Percentiles rank a stretch among this genome's conserved stretches.
Evolutionary conservation across 2,329 filamentous ascomycete species (phyloP).

Genomic region (Cercospora janseana): DNA sequence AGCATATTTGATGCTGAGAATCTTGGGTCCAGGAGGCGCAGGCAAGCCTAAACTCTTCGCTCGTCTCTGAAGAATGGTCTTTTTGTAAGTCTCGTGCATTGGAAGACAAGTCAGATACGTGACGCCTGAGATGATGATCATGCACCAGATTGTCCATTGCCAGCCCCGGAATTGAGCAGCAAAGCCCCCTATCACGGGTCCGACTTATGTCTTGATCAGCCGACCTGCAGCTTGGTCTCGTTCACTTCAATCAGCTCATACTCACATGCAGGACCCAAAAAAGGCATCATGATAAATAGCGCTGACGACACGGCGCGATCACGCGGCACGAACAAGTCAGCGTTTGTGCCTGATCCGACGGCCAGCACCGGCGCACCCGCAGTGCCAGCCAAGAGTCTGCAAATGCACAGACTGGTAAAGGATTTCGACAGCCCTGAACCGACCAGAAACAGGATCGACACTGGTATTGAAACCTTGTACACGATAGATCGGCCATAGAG

Average conservation of each 20-base stretch:
- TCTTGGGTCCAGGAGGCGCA: slow-evolving; percentile 24
- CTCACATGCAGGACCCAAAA: slow-evolving; percentile 41
- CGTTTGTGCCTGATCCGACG: slow-evolving; percentile 44
- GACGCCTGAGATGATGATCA: slow-evolving; percentile 42
- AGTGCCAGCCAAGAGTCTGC: slow-evolving; percentile 50
- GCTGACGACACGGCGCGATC: slow-evolving; percentile 38
- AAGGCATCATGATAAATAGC: slow-evolving; percentile 44
- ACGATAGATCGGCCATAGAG: slow-evolving; percentile 39
- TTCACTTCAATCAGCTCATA: slow-evolving; percentile 24
- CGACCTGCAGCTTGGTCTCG: not conserved
- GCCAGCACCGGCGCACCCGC: slow-evolving; percentile 39
- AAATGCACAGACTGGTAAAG: slow-evolving; percentile 30
- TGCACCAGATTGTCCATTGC: slow-evolving; percentile 47
- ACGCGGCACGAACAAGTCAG: slow-evolving; percentile 41
- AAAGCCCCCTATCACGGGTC: slow-evolving; percentile 40
- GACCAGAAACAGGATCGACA: slow-evolving; percentile 39
- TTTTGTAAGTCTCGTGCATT: slow-evolving; percentile 58
- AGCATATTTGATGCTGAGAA: slow-evolving; percentile 31
- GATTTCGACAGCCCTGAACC: slow-evolving; percentile 33
- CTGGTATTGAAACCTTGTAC: slow-evolving; percentile 38
- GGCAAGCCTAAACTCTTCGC: slow-evolving; percentile 37
- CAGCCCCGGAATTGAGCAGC: slow-evolving; percentile 43
- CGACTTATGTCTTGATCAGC: not conserved
- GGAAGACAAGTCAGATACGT: slow-evolving; percentile 43
- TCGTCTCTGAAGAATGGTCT: slow-evolving; percentile 45